Evolutionary conservation across 2,329 filamentous ascomycete species (phyloP), one percentile per base, ranked within the genome.

Genomic region (Pseudocercospora fuligena): DNA sequence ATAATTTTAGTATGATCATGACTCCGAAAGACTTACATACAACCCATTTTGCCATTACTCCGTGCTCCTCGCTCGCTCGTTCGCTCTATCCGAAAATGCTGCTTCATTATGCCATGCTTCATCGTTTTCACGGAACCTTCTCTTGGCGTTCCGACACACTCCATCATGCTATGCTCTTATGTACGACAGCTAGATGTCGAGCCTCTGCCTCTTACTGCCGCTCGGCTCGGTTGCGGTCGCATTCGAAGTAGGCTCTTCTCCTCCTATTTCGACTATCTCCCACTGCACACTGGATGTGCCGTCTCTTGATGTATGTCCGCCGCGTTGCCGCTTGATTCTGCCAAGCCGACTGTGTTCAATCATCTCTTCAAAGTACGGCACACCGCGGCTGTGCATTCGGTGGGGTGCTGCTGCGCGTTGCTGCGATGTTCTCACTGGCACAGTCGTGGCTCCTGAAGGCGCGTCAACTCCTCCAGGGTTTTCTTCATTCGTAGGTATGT

Each of bases 361-460:
- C 83, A 97, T 85, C 69, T 88, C 87, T 73, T 97, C 92, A 72
- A 97, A 94, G 92, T 93, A 97, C 0, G 93, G 91, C 29, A 94
- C 85, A 2, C 90, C 90, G n/a, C 79, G 78, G 2, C 79, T 63
- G 25, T 69, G 72, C 36, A 78, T 70, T 14, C 73, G 36, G 51
- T 73, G 70, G 1, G 60, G 61, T 66, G 63, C 61, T 9, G 47
- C 66, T 29, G 73, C 71, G 40, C 72, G 62, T 31, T 73, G 63
- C 33, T 73, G 69, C 19, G 40, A 21, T 6, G 64, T 56, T 7
- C 56, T 66, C 33, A 60, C 64, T 14, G 54, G 65, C 7, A 62
- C 46, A 5, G 23, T 23, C 6, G 56, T 40, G 56, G 56, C 56
- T 16, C 31, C 56, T 5, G 56, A 5, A 33, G 53, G 27, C 8